phyloP scores from a whole-genome alignment of 2,329 filamentous ascomycete species.

The Cladosporium halotolerans region DNA sequence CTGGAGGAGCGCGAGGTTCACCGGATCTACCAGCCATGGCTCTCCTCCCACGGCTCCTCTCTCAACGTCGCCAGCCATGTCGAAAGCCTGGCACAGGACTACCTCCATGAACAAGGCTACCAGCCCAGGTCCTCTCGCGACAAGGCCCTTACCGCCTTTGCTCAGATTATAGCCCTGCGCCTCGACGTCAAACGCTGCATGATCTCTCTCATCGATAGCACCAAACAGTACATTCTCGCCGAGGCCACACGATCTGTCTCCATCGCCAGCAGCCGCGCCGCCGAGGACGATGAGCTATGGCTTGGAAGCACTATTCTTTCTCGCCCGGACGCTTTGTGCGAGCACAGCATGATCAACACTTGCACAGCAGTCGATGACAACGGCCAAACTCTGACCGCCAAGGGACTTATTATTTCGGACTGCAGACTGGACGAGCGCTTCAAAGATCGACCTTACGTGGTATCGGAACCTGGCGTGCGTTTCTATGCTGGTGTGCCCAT shows the following conservation, averaged over 20 bases:
- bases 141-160: conserved; percentile 30
- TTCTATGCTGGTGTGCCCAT: conserved; percentile 33
- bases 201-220: conserved; percentile 43
- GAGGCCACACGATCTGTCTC: conserved; percentile 41
- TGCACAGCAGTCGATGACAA: conserved; percentile 15
- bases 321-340: conserved; percentile 13
- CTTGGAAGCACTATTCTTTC: conserved; percentile 13
- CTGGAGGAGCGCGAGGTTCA: conserved; percentile 19
- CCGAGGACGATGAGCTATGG: conserved; percentile 30
- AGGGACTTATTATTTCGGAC: conserved; percentile 23
- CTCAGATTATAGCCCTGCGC: conserved; percentile 33
- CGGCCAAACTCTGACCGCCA: conserved; percentile 14
- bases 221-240: conserved; percentile 46
- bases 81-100: conserved; percentile 18
- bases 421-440: conserved; percentile 30
- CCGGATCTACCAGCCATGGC: conserved; percentile 21
- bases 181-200: conserved; percentile 32
- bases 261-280: conserved; percentile 31
- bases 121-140: conserved; percentile 21
- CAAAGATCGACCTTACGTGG: conserved; percentile 27
- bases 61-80: conserved; percentile 23
- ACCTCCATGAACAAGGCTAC: conserved; percentile 21
- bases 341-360: conserved; percentile 2
- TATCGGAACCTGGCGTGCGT: conserved; percentile 23
- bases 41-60: conserved; percentile 20